phyloP scores from a whole-genome alignment of 1,139 yeast species.

The Nakaseomyces glabratus region DNA sequence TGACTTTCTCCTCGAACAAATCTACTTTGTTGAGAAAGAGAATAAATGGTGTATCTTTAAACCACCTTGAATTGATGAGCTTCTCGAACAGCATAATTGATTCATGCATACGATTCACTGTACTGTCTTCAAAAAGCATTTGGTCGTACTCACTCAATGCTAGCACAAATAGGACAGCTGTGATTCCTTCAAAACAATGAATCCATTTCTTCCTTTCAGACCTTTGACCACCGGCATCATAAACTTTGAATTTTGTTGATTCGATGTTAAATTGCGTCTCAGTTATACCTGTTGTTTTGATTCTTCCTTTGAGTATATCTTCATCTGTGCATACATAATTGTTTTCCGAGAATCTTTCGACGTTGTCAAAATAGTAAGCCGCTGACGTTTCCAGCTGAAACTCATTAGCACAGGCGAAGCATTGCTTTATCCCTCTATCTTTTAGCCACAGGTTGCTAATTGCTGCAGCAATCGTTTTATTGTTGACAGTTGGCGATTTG shows the following conservation, averaged over 20 bases:
- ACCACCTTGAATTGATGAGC: conserved; percentile 80
- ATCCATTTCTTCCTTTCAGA: conserved; percentile 94
- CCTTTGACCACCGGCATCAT: conserved; percentile 97
- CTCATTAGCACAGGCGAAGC: conserved; percentile 57
- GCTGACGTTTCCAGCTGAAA: conserved; percentile 82
- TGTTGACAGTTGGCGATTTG: conserved; percentile 10
- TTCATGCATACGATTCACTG: conserved; percentile 88
- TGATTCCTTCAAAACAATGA: conserved; percentile 87
- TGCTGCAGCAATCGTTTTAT: conserved; percentile 53
- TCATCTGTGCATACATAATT: conserved; percentile 64
- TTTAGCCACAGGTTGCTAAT: conserved; percentile 55
- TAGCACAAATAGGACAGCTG: conserved; percentile 81
- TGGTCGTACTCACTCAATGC: conserved; percentile 94
- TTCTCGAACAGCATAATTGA: conserved; percentile 77
- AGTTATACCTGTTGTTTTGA: conserved; percentile 92
- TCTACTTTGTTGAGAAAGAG: conserved; percentile 85
- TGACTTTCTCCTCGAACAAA: conserved; percentile 62
- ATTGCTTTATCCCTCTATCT: conserved; percentile 57
- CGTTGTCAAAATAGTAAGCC: conserved; percentile 64
- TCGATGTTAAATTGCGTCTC: conserved; percentile 73
- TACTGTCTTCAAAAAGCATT: conserved; percentile 77
- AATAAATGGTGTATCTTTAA: conserved; percentile 76
- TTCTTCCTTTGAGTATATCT: conserved; percentile 82
- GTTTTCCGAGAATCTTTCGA: conserved; percentile 52
- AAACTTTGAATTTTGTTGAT: conserved; percentile 58